phyloP scores from a whole-genome alignment of 2,329 filamentous ascomycete species.

The Talaromyces rugulosus region DNA sequence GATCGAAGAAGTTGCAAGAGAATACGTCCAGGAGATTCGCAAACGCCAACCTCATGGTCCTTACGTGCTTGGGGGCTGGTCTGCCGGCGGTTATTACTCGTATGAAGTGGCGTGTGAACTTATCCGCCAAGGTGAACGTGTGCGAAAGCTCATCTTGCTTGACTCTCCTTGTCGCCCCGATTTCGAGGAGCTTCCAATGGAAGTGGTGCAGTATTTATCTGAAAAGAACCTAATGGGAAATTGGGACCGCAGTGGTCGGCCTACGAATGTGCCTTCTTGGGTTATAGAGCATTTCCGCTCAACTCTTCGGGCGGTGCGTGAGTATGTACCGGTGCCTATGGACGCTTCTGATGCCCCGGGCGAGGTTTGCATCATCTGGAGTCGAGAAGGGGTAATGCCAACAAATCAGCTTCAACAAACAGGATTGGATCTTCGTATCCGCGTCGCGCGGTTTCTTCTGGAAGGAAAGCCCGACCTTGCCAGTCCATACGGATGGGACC shows the following conservation, averaged over 20 bases:
- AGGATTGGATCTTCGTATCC: constrained; percentile 17
- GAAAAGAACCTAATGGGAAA: constrained; percentile 44
- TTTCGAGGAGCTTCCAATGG: background rate
- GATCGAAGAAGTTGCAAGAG: background rate
- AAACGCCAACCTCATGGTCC: constrained; percentile 41
- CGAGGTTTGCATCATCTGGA: constrained; percentile 11
- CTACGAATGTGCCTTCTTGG: constrained; percentile 33
- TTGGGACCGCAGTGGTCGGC: constrained; percentile 23
- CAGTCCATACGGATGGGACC: constrained; percentile 3
- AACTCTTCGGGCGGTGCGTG: constrained; percentile 5
- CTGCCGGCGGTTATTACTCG: constrained; percentile 63
- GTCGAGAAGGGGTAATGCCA: constrained; percentile 20
- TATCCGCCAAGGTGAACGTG: constrained; percentile 44
- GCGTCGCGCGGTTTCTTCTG: constrained; percentile 12
- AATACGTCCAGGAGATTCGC: constrained; percentile 31
- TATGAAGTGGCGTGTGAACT: constrained; percentile 59
- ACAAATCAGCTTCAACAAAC: constrained; percentile 18
- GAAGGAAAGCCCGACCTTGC: background rate
- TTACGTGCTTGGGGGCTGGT: constrained; percentile 64
- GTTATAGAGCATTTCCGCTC: constrained; percentile 14
- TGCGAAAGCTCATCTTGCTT: constrained; percentile 58
- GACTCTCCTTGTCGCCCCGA: constrained; percentile 54
- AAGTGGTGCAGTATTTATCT: constrained; percentile 19
- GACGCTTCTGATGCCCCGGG: constrained; percentile 25
- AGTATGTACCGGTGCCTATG: constrained; percentile 11